Evolutionary conservation across 345 rosid species (phyloP).

Genomic region (Noccaea bulbosa): DNA sequence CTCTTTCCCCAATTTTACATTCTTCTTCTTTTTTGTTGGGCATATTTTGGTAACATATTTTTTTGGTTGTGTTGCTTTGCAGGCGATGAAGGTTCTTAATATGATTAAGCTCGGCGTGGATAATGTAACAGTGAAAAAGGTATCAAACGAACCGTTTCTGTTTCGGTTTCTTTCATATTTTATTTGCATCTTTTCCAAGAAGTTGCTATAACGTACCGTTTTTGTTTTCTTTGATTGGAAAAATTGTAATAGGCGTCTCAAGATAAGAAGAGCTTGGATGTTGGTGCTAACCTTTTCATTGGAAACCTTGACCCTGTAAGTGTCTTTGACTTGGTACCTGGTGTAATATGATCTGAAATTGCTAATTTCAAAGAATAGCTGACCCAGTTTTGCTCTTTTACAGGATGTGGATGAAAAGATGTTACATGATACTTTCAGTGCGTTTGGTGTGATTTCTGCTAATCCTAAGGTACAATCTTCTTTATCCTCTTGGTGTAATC

Average conservation of each 20-base stretch:
- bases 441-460: slow-evolving; percentile 91
- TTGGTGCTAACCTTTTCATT: slow-evolving; percentile 96
- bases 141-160: slow-evolving; percentile 40
- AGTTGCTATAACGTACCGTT: slow-evolving; percentile 5
- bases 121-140: slow-evolving; percentile 97
- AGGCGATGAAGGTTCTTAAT: slow-evolving; percentile 97
- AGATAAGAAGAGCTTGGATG: slow-evolving; percentile 98
- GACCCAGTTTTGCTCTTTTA: slow-evolving; percentile 10
- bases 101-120: slow-evolving; percentile 96
- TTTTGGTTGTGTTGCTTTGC: slow-evolving; percentile 14
- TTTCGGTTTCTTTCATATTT: not conserved
- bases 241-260: slow-evolving; percentile 75
- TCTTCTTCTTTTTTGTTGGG: not conserved
- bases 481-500: too few species aligned
- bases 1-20: not conserved
- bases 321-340: not conserved
- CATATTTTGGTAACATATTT: not conserved
- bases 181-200: not conserved
- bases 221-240: slow-evolving; percentile 1
- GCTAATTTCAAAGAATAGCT: slow-evolving; percentile 16
- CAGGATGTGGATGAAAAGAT: slow-evolving; percentile 99
- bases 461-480: slow-evolving; percentile 77
- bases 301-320: slow-evolving; percentile 98
- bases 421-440: slow-evolving; percentile 90
- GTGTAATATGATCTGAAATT: not conserved